These are phyloP conservation scores for Umbelopsis ramanniana DNA, from an alignment of 192 early-diverging fungal species.

Conservation along the genomic window DNA sequence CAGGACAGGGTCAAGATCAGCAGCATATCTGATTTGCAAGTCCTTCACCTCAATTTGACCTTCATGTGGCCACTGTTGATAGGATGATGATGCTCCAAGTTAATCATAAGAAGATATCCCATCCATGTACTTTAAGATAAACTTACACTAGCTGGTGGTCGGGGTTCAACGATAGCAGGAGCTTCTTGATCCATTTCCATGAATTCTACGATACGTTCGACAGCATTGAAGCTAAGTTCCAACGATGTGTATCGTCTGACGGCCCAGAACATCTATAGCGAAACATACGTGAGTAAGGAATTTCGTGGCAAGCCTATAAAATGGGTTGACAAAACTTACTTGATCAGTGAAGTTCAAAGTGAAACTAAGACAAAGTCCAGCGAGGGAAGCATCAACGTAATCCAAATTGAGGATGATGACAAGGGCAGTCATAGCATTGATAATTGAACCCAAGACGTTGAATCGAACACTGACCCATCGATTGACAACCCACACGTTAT, in stretches of 20 bases:
- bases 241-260: conserved; percentile 66
- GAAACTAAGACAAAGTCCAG: conserved; percentile 85
- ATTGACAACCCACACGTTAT: conserved; percentile 80
- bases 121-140: too few relatives aligned
- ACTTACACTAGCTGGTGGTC: conserved; percentile 54
- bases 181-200: conserved; percentile 81
- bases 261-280: conserved; percentile 65
- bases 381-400: conserved; percentile 74
- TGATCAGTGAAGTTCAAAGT: conserved; percentile 79
- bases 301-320: conserved; percentile 49
- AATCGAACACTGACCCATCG: conserved; percentile 89
- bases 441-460: conserved; percentile 69
- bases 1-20: conserved; percentile 72
- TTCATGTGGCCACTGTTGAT: conserved; percentile 66
- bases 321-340: conserved; percentile 51
- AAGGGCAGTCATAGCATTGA: conserved; percentile 66
- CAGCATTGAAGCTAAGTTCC: conserved; percentile 84
- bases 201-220: conserved; percentile 89
- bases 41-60: conserved; percentile 75
- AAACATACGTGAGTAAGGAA: neutral
- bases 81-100: neutral
- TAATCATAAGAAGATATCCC: too few relatives aligned
- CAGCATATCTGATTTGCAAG: conserved; percentile 78
- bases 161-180: conserved; percentile 53
- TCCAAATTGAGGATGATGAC: conserved; percentile 59